A percentile compares a stretch with the other conserved stretches of the same genome.
These are phyloP conservation scores for Kwoniella bestiolae DNA, from an alignment of 768 basidiomycete genomes.

Conservation along the genomic window DNA sequence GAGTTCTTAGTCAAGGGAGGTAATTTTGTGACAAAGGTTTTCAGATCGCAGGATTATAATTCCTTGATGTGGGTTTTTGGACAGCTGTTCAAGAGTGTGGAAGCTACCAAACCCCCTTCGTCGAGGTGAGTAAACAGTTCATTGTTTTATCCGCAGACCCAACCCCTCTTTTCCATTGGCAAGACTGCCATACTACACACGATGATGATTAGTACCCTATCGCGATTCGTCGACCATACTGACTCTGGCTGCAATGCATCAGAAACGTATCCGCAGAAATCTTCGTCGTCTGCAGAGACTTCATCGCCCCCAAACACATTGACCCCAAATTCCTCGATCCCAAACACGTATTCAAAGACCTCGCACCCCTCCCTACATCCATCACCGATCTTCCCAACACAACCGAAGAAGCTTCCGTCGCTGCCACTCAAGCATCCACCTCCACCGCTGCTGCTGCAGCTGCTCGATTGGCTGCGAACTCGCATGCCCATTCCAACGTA, in stretches of 20 bases:
- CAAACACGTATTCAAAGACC: slow-evolving; percentile 94
- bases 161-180: not conserved
- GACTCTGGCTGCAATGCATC: too few species aligned
- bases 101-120: slow-evolving; percentile 97
- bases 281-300: slow-evolving; percentile 96
- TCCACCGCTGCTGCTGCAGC: slow-evolving; percentile 53
- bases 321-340: slow-evolving; percentile 98
- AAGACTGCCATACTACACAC: not conserved
- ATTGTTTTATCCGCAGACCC: not conserved
- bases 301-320: slow-evolving; percentile 89
- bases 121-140: slow-evolving; percentile 69
- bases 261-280: slow-evolving; percentile 99
- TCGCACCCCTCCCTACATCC: slow-evolving; percentile 45
- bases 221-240: too few species aligned
- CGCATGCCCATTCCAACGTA: slow-evolving; percentile 73
- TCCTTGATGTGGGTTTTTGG: slow-evolving; percentile 98
- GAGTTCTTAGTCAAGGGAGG: slow-evolving; percentile 93
- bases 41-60: slow-evolving; percentile 97
- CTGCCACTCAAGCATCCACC: slow-evolving; percentile 36
- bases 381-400: slow-evolving; percentile 34
- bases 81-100: slow-evolving; percentile 92
- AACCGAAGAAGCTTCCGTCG: slow-evolving; percentile 13
- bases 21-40: slow-evolving; percentile 96
- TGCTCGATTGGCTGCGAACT: slow-evolving; percentile 68
- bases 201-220: not conserved